Conservation (phyloP, 331 rosid species). For the Dryas integrifolia region DNA sequence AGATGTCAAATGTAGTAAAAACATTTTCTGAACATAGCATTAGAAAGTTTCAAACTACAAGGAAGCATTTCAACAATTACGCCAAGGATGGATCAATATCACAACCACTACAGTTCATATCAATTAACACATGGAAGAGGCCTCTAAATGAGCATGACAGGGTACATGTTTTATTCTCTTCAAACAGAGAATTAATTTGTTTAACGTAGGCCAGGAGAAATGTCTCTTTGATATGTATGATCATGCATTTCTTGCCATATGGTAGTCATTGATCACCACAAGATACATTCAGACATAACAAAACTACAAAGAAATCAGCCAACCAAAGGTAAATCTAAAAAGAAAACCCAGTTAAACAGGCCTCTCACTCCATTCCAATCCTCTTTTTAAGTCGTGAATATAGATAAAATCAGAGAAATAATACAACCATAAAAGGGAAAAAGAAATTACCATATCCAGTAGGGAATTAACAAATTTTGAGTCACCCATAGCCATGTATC, state of each 20-base stretch:
- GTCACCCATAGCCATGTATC: slow-evolving; percentile 80
- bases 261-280: too few species aligned
- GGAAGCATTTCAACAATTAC: not conserved
- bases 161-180: not conserved
- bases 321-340: too few species aligned
- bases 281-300: too few species aligned
- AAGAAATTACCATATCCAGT: slow-evolving; percentile 49
- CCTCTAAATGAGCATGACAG: not conserved
- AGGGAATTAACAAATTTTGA: slow-evolving; percentile 48
- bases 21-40: not conserved
- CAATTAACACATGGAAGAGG: not conserved
- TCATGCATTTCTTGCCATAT: too few species aligned
- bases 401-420: slow-evolving; percentile 10
- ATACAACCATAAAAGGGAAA: slow-evolving; percentile 10
- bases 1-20: not conserved
- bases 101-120: not conserved
- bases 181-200: not conserved
- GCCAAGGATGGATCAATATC: not conserved
- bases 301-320: too few species aligned
- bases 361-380: too few species aligned
- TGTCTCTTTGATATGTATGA: too few species aligned
- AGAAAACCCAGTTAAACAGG: too few species aligned
- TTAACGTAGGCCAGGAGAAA: too few species aligned
- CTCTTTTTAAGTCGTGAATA: not conserved
- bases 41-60: not conserved